phyloP scores from a whole-genome alignment of 2,329 filamentous ascomycete species.

The Hymenoscyphus occultus region DNA sequence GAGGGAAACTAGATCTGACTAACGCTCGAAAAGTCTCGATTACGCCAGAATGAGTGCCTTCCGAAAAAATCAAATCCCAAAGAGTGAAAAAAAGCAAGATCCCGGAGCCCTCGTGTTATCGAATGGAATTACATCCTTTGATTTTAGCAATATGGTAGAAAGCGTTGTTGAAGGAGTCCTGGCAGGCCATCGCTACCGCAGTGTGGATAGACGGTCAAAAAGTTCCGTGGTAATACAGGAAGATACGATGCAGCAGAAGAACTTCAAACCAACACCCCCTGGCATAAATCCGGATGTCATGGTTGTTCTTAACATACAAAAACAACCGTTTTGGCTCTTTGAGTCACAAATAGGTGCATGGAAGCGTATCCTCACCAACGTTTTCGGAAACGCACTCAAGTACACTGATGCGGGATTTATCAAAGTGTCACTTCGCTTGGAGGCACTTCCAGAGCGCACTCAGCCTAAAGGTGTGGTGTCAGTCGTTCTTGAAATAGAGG shows the following conservation, averaged over 20 bases:
- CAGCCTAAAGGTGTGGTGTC: not conserved
- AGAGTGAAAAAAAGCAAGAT: not conserved
- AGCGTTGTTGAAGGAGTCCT: slow-evolving; percentile 29
- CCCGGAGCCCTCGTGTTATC: slow-evolving; percentile 2
- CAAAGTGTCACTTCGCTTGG: slow-evolving; percentile 38
- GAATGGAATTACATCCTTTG: slow-evolving; percentile 13
- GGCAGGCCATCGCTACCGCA: slow-evolving; percentile 24
- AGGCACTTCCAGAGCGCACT: slow-evolving; percentile 1
- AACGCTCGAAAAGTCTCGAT: slow-evolving; percentile 36
- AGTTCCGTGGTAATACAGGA: not conserved
- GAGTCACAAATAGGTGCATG: slow-evolving; percentile 51
- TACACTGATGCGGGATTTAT: slow-evolving; percentile 54
- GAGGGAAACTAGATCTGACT: slow-evolving; percentile 28
- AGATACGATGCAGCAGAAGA: not conserved
- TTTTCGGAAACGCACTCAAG: slow-evolving; percentile 61
- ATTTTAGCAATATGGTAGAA: slow-evolving; percentile 27
- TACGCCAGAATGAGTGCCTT: slow-evolving; percentile 32
- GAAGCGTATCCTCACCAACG: slow-evolving; percentile 53
- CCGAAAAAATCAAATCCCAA: slow-evolving; percentile 4
- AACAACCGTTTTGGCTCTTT: slow-evolving; percentile 49
- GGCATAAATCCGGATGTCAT: slow-evolving; percentile 32
- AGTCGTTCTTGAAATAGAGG: slow-evolving; percentile 47
- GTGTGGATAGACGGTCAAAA: not conserved
- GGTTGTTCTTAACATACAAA: slow-evolving; percentile 40
- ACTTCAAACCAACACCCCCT: not conserved